Evolutionary conservation across 768 basidiomycete genomes (phyloP), one percentile per base, ranked within the genome.

Genomic region (Saitozyma podzolica): DNA sequence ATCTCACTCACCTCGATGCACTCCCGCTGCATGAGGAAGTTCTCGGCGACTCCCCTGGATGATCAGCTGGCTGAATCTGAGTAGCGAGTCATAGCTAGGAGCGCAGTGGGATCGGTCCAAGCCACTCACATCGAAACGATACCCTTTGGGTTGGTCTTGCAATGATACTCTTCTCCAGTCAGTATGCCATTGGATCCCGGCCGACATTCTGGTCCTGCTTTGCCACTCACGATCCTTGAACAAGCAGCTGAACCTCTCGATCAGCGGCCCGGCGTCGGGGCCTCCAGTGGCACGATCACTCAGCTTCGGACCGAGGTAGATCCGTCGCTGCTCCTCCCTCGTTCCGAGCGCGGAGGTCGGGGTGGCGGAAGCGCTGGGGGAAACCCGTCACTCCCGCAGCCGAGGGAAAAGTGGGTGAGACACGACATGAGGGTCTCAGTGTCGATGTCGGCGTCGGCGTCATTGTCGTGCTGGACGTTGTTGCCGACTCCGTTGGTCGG

Each of bases 161-260:
- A 66, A 53, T 73, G 60, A 39, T 68, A 68, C 39, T 75, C 68
- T 68, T 29, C 29, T 29, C 29, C 29, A 29, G 29, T 29, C 29
- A 29, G 29, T 29, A 29, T 29, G 5, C 29, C 29, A 5, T 29
- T 5, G 29, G 2, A 29, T 29, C 5, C 29, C 5, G 29, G 29
- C 29, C 29, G 29, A 29, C 29, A 52, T 52, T 52, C 17, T 52
- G 50, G 20, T 52, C 50, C n/a, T 52, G n/a, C n/a, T 47, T 11
- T 11, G 45, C 11, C 45, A 72, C 67, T 62, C 54, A 70, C 70
- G 69, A 57, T 76, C 72, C 53, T 70, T 73, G 68, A 76, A 76
- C 14, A 76, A 52, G 64, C 74, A 76, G 49, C 70, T 69, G 63
- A 76, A 76, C 40, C 74, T 62, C 63, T 76, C 74, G 16, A 76